Evolutionary conservation across 2,329 filamentous ascomycete species (phyloP).

Genomic region (Xylariaceae sp.): DNA sequence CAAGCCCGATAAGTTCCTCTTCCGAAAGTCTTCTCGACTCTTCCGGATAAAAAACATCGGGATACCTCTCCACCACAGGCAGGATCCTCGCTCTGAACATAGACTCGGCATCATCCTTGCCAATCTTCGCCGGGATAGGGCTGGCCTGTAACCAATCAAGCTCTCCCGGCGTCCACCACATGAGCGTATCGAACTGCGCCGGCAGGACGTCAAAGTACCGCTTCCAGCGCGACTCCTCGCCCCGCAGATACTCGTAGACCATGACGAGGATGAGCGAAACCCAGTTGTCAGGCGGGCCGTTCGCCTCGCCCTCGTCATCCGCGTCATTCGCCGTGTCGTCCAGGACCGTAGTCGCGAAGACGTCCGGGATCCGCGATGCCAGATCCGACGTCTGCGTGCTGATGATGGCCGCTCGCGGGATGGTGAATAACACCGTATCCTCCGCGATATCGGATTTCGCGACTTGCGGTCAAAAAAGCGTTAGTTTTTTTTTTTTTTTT

Average conservation of each 20-base stretch:
- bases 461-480: constrained; percentile 46
- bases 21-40: constrained; percentile 36
- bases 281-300: constrained; percentile 46
- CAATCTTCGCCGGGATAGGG: constrained; percentile 70
- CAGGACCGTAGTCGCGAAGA: constrained; percentile 40
- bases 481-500: neutral
- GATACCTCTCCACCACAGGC: constrained; percentile 43
- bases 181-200: constrained; percentile 68
- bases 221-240: constrained; percentile 61
- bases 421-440: constrained; percentile 73
- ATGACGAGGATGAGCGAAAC: constrained; percentile 65
- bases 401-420: constrained; percentile 67
- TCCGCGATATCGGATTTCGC: constrained; percentile 63
- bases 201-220: constrained; percentile 75
- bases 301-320: constrained; percentile 32
- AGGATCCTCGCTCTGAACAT: constrained; percentile 57
- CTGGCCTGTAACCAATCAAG: constrained; percentile 69
- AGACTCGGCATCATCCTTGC: constrained; percentile 63
- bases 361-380: constrained; percentile 47
- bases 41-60: constrained; percentile 40
- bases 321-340: constrained; percentile 36
- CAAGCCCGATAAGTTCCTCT: constrained; percentile 44
- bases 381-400: constrained; percentile 67
- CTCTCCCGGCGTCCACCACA: constrained; percentile 78
- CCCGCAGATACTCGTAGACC: constrained; percentile 66